These are phyloP conservation scores for Rhizomucor miehei DNA, from an alignment of 371 early-diverging fungal genomes.

Conservation along the genomic window DNA sequence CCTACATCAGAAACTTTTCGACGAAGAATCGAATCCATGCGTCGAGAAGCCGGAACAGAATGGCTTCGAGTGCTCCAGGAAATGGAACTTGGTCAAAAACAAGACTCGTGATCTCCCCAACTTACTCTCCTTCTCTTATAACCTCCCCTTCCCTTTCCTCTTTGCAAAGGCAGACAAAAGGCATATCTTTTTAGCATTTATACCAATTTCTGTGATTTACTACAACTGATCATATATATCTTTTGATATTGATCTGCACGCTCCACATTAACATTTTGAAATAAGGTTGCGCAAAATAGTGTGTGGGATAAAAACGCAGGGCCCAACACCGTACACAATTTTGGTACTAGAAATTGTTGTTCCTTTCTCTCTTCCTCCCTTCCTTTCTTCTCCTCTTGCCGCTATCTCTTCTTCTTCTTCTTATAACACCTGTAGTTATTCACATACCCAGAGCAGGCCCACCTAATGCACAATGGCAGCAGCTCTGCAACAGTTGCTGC, in stretches of 20 bases:
- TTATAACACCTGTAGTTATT: no score
- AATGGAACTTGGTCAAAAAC: conserved; percentile 38
- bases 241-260: no score
- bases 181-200: no score
- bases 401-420: background rate
- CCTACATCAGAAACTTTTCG: conserved; percentile 33
- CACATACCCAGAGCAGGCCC: background rate
- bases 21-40: conserved; percentile 58
- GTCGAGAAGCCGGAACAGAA: conserved; percentile 59
- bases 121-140: background rate
- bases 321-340: no score
- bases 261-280: no score
- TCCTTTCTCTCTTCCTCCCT: conserved; percentile 1
- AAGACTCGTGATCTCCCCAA: background rate
- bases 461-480: conserved; percentile 7
- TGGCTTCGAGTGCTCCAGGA: conserved; percentile 64
- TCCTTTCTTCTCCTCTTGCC: conserved; percentile 1
- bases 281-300: no score
- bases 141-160: background rate
- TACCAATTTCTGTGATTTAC: no score
- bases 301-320: no score
- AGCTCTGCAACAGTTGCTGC: conserved; percentile 4
- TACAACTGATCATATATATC: no score
- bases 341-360: conserved; percentile 1
- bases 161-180: background rate